Conservation (phyloP, 1,284 basidiomycete species). For the Ceratobasidium sp. region DNA sequence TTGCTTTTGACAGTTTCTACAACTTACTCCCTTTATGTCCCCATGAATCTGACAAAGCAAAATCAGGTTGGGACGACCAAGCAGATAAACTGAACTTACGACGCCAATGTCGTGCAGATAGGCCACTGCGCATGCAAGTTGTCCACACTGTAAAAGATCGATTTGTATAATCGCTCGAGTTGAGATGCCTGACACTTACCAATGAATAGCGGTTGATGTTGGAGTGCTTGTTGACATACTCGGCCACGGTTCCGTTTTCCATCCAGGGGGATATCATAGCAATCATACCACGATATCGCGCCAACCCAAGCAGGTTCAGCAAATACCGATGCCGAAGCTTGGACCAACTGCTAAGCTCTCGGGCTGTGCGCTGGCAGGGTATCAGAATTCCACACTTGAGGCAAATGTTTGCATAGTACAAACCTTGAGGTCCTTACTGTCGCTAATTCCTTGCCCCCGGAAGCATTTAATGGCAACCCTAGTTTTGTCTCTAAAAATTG, state of each 20-base stretch:
- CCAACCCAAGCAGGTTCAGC: conserved; percentile 2
- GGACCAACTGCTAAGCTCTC: conserved; percentile 18
- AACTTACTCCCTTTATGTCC: conserved; percentile 10
- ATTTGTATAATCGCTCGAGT: no score
- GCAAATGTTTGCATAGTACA: background rate
- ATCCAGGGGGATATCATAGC: conserved; percentile 23
- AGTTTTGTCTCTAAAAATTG: background rate
- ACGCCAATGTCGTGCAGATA: background rate
- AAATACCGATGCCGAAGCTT: conserved; percentile 7
- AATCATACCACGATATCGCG: background rate
- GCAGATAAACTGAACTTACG: background rate
- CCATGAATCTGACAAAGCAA: background rate
- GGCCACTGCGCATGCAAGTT: background rate
- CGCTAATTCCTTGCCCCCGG: background rate
- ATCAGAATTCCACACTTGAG: background rate
- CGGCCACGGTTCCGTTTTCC: background rate
- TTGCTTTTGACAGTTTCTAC: no score
- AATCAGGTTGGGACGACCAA: background rate
- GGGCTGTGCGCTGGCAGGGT: background rate
- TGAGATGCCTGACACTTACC: background rate
- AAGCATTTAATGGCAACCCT: background rate
- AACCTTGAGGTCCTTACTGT: background rate
- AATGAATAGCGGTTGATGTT: background rate
- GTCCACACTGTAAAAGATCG: background rate
- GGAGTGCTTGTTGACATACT: background rate